Evolutionary conservation across 306 rosid species (phyloP).

Genomic region (Glycine tomentella): DNA sequence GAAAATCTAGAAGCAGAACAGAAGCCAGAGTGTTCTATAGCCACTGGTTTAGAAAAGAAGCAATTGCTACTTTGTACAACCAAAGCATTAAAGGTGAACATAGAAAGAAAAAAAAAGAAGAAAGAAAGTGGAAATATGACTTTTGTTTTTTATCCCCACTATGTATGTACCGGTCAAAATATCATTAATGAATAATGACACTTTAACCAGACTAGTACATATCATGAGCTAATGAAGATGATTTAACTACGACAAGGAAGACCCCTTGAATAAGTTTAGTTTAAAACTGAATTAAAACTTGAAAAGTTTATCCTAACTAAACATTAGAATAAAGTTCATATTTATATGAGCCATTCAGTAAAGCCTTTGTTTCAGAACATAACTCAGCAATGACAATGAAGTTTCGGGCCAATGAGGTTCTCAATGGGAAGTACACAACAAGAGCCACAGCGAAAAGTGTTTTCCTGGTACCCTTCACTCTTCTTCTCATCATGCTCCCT

Average conservation of each 20-base stretch:
- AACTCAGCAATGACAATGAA: constrained; percentile 68
- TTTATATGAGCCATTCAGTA: constrained; percentile 39
- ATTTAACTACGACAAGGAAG: constrained; percentile 5
- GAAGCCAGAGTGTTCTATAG: constrained; percentile 6
- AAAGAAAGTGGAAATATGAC: not conserved
- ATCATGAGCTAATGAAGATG: constrained; percentile 37
- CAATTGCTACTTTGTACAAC: constrained; percentile 3
- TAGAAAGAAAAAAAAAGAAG: not conserved
- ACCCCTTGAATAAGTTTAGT: not conserved
- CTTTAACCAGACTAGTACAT: constrained; percentile 23
- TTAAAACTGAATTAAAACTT: not conserved
- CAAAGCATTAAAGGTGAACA: not conserved
- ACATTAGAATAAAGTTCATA: constrained; percentile 18
- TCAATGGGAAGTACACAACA: constrained; percentile 54
- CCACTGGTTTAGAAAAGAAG: constrained; percentile 12
- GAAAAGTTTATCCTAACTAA: constrained; percentile 38
- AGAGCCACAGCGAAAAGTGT: constrained; percentile 39
- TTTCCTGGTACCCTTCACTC: constrained; percentile 48
- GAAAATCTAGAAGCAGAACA: constrained; percentile 30
- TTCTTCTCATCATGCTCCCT: constrained; percentile 56
- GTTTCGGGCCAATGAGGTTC: constrained; percentile 47
- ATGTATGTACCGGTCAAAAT: constrained; percentile 11
- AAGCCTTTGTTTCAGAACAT: constrained; percentile 41
- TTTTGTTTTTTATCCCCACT: not conserved
- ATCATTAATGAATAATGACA: constrained; percentile 33